These are phyloP conservation scores for Laburnicola sp. DNA, from an alignment of 2,329 filamentous ascomycete species.

Conservation along the genomic window DNA sequence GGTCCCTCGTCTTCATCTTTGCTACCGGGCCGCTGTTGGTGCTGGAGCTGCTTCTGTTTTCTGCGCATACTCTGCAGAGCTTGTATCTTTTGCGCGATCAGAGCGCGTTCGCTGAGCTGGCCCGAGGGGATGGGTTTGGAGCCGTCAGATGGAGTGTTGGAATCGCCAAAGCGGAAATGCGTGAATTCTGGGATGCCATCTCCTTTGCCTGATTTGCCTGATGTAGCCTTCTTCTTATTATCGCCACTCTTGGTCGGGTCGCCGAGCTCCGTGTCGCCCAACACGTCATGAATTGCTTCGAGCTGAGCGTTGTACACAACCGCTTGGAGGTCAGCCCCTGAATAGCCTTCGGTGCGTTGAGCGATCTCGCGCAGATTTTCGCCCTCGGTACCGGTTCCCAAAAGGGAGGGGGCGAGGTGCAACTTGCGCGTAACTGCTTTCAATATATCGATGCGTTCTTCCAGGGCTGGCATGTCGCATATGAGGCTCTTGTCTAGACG, in stretches of 20 bases:
- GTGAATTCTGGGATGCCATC: conserved; percentile 41
- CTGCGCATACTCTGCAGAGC: conserved; percentile 73
- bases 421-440: conserved; percentile 81
- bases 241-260: conserved; percentile 36
- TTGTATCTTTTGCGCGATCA: conserved; percentile 79
- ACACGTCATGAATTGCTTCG: conserved; percentile 92
- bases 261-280: conserved; percentile 60
- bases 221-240: conserved; percentile 32
- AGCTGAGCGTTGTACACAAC: conserved; percentile 95
- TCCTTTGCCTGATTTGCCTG: conserved; percentile 22
- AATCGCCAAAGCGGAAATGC: conserved; percentile 79
- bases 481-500: conserved; percentile 90
- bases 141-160: conserved; percentile 40
- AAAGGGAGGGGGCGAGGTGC: conserved; percentile 68
- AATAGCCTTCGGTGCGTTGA: conserved; percentile 80
- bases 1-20: conserved; percentile 22
- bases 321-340: conserved; percentile 91
- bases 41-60: conserved; percentile 58
- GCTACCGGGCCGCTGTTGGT: conserved; percentile 23
- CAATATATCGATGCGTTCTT: conserved; percentile 88
- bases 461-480: conserved; percentile 80
- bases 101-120: conserved; percentile 73
- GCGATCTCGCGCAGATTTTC: conserved; percentile 71
- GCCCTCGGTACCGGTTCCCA: conserved; percentile 44
- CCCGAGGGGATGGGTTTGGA: conserved; percentile 53